These are phyloP conservation scores for Tetradesmus lagerheimii DNA, from an alignment of 139 green algal species.

Conservation along the genomic window DNA sequence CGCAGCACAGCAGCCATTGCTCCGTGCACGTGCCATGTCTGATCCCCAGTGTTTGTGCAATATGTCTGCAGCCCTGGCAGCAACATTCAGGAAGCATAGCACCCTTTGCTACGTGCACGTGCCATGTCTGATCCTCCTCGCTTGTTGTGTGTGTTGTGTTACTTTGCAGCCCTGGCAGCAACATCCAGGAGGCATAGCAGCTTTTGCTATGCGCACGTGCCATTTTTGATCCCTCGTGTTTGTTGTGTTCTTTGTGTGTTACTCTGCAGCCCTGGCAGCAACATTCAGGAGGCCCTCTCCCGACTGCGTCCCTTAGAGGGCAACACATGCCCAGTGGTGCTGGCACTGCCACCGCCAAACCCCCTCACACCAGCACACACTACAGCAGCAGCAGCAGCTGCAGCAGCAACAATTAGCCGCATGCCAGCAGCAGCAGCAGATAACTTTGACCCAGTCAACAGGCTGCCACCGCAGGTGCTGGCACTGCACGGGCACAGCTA, in stretches of 20 bases:
- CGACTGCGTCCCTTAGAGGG: neutral
- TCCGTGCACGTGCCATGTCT: no score
- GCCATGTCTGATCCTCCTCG: no score
- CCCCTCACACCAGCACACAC: neutral
- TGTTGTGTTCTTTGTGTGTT: neutral
- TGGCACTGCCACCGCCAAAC: neutral
- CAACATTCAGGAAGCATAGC: no score
- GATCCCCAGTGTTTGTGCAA: no score
- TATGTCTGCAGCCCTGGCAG: no score
- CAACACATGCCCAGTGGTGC: neutral
- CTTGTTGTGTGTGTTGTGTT: neutral
- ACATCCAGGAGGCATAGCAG: neutral
- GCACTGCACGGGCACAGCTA: neutral
- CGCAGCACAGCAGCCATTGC: no score
- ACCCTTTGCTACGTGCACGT: neutral
- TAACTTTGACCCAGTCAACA: neutral
- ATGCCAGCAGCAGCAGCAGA: neutral
- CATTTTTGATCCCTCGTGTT: no score
- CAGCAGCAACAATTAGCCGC: neutral
- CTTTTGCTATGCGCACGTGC: neutral
- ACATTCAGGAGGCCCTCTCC: neutral
- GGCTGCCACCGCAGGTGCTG: neutral
- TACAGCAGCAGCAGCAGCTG: conserved; percentile 18
- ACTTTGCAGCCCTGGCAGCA: neutral
- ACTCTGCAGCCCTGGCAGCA: neutral